These are phyloP conservation scores for Begonia loranthoides DNA, from an alignment of 306 rosid genomes.

Conservation along the genomic window DNA sequence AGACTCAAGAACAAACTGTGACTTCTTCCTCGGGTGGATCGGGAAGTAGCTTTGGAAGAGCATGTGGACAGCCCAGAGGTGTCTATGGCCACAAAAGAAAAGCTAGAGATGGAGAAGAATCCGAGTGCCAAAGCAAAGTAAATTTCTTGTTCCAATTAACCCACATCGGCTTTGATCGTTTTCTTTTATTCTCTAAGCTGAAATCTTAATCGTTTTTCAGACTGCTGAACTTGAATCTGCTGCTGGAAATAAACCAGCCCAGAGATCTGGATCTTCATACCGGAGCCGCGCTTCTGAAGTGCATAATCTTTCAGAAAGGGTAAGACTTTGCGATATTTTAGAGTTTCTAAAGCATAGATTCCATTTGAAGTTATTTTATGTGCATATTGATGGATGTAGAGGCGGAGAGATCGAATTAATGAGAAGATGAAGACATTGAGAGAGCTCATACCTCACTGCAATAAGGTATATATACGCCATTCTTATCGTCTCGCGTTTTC, in stretches of 20 bases:
- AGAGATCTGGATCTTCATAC: conserved; percentile 35
- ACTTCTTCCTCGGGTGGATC: conserved; percentile 74
- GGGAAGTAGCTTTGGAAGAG: conserved; percentile 52
- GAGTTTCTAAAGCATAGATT: too few species aligned
- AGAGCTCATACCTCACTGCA: conserved; percentile 81
- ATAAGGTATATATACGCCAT: conserved; percentile 39
- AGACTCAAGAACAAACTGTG: conserved; percentile 35
- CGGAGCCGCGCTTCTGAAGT: conserved; percentile 77
- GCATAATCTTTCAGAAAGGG: conserved; percentile 89
- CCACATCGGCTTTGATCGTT: neutral
- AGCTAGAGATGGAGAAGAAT: conserved; percentile 59
- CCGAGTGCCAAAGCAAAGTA: conserved; percentile 80
- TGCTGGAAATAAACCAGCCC: conserved; percentile 33
- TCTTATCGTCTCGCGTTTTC: too few species aligned
- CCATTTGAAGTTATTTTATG: too few species aligned
- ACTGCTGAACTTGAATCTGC: conserved; percentile 53
- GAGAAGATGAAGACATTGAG: conserved; percentile 82
- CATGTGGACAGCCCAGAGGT: conserved; percentile 33
- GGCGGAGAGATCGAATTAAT: conserved; percentile 81
- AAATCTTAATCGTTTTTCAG: conserved; percentile 10
- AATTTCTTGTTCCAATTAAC: neutral
- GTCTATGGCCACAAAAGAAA: too few species aligned
- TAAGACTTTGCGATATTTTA: conserved; percentile 7
- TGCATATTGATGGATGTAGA: conserved; percentile 22
- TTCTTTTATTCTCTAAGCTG: neutral